Percentiles rank a stretch among this genome's conserved stretches.
phyloP scores from a whole-genome alignment of 306 rosid genomes.

The Vicia villosa region DNA sequence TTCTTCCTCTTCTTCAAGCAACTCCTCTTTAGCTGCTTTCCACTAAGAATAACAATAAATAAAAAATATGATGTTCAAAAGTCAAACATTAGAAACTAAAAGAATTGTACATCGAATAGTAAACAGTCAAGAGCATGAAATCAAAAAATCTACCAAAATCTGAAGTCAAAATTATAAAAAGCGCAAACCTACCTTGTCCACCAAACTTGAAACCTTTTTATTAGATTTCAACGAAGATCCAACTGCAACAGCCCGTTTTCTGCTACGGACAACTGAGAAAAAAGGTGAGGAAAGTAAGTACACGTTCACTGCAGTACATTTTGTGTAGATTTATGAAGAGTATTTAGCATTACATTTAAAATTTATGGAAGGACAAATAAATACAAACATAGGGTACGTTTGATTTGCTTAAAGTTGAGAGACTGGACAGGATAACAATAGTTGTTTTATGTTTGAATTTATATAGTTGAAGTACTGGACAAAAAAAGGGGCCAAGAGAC shows the following conservation, averaged over 20 bases:
- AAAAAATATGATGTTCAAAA: conserved; percentile 2
- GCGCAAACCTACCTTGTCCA: conserved; percentile 66
- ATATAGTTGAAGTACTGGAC: too few species aligned
- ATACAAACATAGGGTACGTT: neutral
- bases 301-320: neutral
- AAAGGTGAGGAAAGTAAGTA: conserved; percentile 32
- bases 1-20: conserved; percentile 92
- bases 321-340: conserved; percentile 3
- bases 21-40: conserved; percentile 98
- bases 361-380: conserved; percentile 12
- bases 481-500: too few species aligned
- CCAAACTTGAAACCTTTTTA: conserved; percentile 89
- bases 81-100: conserved; percentile 23
- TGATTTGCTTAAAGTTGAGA: too few species aligned
- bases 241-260: conserved; percentile 70
- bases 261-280: conserved; percentile 58
- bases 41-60: conserved; percentile 55
- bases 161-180: neutral
- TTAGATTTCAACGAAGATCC: conserved; percentile 87
- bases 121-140: neutral
- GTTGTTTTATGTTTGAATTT: too few species aligned
- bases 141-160: neutral
- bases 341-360: conserved; percentile 15
- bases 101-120: neutral
- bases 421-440: too few species aligned